Evolutionary conservation across 805 yeast genomes (phyloP), one percentile per base, ranked within the genome.

Genomic region (Kluyveromyces wickerhamii): DNA sequence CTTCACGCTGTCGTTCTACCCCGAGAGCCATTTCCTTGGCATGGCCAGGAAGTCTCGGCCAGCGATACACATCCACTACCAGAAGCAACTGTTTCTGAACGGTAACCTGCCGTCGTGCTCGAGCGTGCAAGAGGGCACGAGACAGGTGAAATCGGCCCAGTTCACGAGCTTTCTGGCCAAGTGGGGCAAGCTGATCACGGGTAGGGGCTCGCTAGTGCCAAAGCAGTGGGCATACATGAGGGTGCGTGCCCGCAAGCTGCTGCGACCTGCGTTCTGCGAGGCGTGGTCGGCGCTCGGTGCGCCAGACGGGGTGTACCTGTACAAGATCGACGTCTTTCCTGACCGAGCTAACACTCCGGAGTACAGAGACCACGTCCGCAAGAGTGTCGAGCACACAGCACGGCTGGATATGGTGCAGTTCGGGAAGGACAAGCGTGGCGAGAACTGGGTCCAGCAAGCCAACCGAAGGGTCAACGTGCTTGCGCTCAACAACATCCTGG

Each of bases 241-340:
- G 14, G 23, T 18, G n/a, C 16, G 17, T 13, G 26, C 9, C 24
- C 28, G 20, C 13, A 26, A 12, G 21, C n/a, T n/a, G 13, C 15
- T 7, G 24, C 32, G 11, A 14, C 27, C 21, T 5, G 12, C 2
- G 16, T 7, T 26, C 13, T 16, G 36, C 5, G 50, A 49, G 6
- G 30, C 47, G 21, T 34, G 45, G 17, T 30, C 36, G 17, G 22
- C 19, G 7, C 57, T 57, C 0, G 35, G 45, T 4, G 52, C 60
- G 5, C 57, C 55, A 31, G 60, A 57, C 36, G 63, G 63, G 3
- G 40, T 41, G 23, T 58, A 57, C 38, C 33, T 44, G 13, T 55
- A 43, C 32, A 44, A 46, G 18, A 32, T 51, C 4, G 27, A 35
- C 11, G 39, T 46, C n/a, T 47, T 45, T 32, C 57, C 60, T 2